phyloP scores from a whole-genome alignment of 495 filamentous ascomycete genomes.

The Penicillium pulvis region DNA sequence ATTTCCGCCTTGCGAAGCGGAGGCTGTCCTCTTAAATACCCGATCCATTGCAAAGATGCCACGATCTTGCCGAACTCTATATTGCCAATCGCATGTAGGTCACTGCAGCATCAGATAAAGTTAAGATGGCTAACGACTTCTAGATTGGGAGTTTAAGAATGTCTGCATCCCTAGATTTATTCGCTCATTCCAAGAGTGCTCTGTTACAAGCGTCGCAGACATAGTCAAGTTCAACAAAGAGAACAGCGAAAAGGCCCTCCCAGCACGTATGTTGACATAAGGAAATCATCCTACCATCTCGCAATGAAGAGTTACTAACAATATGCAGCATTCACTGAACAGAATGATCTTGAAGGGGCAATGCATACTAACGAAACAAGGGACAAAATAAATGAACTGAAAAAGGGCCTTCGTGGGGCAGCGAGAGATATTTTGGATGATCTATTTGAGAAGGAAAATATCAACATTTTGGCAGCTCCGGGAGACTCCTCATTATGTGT shows the following conservation, averaged over 20 bases:
- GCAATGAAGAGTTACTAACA: neutral
- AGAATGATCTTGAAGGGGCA: constrained; percentile 14
- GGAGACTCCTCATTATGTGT: constrained; percentile 32
- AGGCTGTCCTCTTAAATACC: constrained; percentile 2
- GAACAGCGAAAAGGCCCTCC: constrained; percentile 8
- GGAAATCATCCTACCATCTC: neutral
- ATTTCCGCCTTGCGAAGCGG: constrained; percentile 4
- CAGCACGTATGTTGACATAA: constrained; percentile 8
- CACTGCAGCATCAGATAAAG: neutral
- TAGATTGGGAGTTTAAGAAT: constrained; percentile 12
- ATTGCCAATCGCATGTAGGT: constrained; percentile 12
- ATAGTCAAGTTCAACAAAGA: constrained; percentile 8
- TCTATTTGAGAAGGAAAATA: constrained; percentile 20
- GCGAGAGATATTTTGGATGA: constrained; percentile 16
- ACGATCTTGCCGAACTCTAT: constrained; percentile 4
- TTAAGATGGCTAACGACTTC: neutral
- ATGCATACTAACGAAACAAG: constrained; percentile 16
- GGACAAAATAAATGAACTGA: constrained; percentile 15
- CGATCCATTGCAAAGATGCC: constrained; percentile 5
- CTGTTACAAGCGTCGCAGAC: constrained; percentile 10
- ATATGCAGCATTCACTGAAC: constrained; percentile 3
- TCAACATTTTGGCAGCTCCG: constrained; percentile 33
- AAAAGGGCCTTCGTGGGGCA: constrained; percentile 11
- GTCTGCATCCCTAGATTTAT: constrained; percentile 9
- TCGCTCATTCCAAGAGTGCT: constrained; percentile 1